phyloP scores from a whole-genome alignment of 139 green algal genomes.

The Protoeuglena noctilucae region DNA sequence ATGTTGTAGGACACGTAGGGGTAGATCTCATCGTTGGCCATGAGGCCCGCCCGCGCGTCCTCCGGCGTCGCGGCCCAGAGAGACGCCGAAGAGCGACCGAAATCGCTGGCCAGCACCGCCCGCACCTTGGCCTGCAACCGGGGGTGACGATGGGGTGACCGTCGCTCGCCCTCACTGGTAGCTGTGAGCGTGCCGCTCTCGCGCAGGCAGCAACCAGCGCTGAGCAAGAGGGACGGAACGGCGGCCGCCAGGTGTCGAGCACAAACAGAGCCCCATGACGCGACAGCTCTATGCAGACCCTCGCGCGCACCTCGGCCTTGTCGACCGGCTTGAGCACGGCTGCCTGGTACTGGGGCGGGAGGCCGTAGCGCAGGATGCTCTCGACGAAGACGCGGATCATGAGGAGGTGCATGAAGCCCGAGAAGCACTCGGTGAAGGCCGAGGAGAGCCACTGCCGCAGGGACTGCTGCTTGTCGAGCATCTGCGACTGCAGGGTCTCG shows the following conservation, averaged over 20 bases:
- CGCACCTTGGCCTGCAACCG: conserved; percentile 45
- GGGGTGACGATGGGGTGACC: too few species aligned
- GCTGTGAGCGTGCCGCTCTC: too few species aligned
- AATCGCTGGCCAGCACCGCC: conserved; percentile 31
- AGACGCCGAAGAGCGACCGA: conserved; percentile 12
- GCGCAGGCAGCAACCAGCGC: too few species aligned
- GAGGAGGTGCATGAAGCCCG: conserved; percentile 74
- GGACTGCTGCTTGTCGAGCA: conserved; percentile 35
- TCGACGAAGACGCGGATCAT: conserved; percentile 90
- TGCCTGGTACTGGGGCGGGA: conserved; percentile 64
- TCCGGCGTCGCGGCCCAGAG: conserved; percentile 11
- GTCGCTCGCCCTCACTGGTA: too few species aligned
- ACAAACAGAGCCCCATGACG: too few species aligned
- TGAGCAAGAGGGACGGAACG: too few species aligned
- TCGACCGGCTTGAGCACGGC: too few species aligned
- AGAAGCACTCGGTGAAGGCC: conserved; percentile 74
- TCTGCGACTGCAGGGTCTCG: conserved; percentile 10
- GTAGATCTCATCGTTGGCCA: conserved; percentile 37
- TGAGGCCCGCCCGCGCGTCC: background rate
- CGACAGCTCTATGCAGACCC: too few species aligned
- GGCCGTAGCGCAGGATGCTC: conserved; percentile 89
- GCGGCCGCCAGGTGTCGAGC: too few species aligned
- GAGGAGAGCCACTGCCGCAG: conserved; percentile 74
- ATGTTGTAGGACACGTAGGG: conserved; percentile 75
- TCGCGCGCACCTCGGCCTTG: too few species aligned